phyloP scores from a whole-genome alignment of 306 rosid species.

The Dalbergia oliveri region DNA sequence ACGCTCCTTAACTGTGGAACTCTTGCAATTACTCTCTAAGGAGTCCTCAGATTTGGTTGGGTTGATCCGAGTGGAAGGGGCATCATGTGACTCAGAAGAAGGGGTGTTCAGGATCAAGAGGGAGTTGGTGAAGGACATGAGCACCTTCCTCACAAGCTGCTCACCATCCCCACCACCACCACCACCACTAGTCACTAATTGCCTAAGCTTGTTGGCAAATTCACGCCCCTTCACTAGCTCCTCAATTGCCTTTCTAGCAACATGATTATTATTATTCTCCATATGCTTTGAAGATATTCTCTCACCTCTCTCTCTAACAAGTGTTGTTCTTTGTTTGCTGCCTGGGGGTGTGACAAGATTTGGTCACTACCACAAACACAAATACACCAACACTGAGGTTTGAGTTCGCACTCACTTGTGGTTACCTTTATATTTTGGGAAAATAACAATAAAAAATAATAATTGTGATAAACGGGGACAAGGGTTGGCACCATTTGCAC shows the following conservation, averaged over 20 bases:
- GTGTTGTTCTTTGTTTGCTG: background rate
- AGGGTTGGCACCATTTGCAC: conserved; percentile 29
- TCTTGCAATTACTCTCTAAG: conserved; percentile 55
- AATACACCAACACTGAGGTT: conserved; percentile 7
- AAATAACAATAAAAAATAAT: background rate
- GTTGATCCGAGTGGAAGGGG: background rate
- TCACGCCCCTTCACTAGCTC: conserved; percentile 60
- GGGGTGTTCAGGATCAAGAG: conserved; percentile 46
- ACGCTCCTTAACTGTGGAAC: conserved; percentile 46
- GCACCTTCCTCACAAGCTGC: conserved; percentile 47
- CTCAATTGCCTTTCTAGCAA: conserved; percentile 39
- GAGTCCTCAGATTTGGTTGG: conserved; percentile 56
- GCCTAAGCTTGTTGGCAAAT: conserved; percentile 46
- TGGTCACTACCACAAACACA: background rate
- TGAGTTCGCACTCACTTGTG: background rate
- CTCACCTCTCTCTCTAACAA: background rate
- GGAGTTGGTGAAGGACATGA: conserved; percentile 54
- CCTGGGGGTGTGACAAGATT: background rate
- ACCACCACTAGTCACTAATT: conserved; percentile 13
- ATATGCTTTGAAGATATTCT: background rate
- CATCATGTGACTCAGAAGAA: conserved; percentile 12
- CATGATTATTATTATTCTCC: conserved; percentile 4
- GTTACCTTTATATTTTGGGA: background rate
- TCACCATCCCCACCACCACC: conserved; percentile 31
- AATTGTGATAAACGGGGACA: background rate